phyloP scores from a whole-genome alignment of 106 monocot species.

The Amphibolis antarctica region DNA sequence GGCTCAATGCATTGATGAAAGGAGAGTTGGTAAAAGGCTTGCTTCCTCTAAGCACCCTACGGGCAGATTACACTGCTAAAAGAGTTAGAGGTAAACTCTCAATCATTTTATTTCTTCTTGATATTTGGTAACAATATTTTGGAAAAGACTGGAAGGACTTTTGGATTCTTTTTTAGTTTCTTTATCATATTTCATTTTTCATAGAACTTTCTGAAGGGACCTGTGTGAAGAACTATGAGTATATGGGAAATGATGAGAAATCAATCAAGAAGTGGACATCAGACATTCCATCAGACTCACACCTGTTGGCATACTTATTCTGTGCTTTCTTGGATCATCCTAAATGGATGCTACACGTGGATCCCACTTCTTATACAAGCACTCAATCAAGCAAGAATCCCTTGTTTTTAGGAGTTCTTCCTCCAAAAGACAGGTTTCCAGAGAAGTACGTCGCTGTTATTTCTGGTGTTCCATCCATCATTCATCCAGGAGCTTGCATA shows the following conservation, averaged over 20 bases:
- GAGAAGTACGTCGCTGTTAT: slow-evolving; percentile 94
- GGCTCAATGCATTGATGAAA: slow-evolving; percentile 88
- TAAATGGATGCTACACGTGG: slow-evolving; percentile 94
- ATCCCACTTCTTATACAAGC: slow-evolving; percentile 71
- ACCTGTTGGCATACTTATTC: slow-evolving; percentile 68
- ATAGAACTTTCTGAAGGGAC: slow-evolving; percentile 94
- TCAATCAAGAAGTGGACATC: slow-evolving; percentile 41
- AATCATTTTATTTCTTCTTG: neutral
- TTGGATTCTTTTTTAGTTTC: neutral
- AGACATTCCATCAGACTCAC: slow-evolving; percentile 83
- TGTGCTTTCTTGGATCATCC: slow-evolving; percentile 95
- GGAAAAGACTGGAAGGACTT: neutral
- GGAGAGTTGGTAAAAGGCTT: slow-evolving; percentile 87
- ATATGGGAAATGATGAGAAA: slow-evolving; percentile 47
- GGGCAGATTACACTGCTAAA: slow-evolving; percentile 67
- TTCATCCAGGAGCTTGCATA: slow-evolving; percentile 89
- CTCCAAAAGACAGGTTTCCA: slow-evolving; percentile 90
- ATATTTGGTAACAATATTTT: neutral
- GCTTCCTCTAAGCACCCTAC: slow-evolving; percentile 58
- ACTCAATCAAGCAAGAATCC: slow-evolving; percentile 85
- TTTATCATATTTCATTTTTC: neutral
- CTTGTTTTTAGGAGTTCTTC: slow-evolving; percentile 79
- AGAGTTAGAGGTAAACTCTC: slow-evolving; percentile 56
- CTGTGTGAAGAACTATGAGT: slow-evolving; percentile 83
- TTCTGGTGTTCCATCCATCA: slow-evolving; percentile 56